phyloP scores from a whole-genome alignment of 345 rosid genomes.

The Stellera chamaejasme region DNA sequence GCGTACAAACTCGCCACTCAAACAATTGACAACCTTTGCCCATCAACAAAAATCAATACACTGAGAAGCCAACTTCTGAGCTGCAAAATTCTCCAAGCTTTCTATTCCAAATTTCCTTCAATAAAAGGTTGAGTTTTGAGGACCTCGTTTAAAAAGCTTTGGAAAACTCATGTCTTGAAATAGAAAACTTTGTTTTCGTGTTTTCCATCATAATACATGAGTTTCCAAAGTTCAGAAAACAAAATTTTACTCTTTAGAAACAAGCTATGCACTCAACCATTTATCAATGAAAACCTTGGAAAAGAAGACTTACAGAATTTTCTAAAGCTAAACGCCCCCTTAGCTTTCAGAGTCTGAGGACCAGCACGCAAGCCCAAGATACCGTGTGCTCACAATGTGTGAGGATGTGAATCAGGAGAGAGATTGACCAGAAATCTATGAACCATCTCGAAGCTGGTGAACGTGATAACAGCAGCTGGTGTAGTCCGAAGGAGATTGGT shows the following conservation, averaged over 20 bases:
- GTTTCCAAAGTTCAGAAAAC: neutral
- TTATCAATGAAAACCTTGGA: neutral
- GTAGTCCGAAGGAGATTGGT: slow-evolving; percentile 83
- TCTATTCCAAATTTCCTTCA: too few species aligned
- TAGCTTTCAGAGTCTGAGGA: neutral
- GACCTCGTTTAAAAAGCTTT: too few species aligned
- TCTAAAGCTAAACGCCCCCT: neutral
- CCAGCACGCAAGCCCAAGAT: neutral
- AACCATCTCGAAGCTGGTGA: slow-evolving; percentile 95
- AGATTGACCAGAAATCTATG: slow-evolving; percentile 51
- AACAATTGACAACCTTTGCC: too few species aligned
- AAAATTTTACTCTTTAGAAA: slow-evolving; percentile 8
- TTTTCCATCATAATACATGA: neutral
- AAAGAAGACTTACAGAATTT: neutral
- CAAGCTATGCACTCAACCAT: neutral
- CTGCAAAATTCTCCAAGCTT: too few species aligned
- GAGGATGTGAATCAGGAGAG: slow-evolving; percentile 43
- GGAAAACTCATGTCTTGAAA: too few species aligned
- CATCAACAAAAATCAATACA: too few species aligned
- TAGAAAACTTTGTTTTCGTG: too few species aligned
- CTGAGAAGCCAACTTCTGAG: too few species aligned
- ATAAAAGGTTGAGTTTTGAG: too few species aligned
- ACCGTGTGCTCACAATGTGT: slow-evolving; percentile 23
- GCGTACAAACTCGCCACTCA: too few species aligned
- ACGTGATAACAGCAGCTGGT: slow-evolving; percentile 89